Evolutionary conservation across 129 eudicot genomes (phyloP).

Genomic region (Flaveria sonorensis): DNA sequence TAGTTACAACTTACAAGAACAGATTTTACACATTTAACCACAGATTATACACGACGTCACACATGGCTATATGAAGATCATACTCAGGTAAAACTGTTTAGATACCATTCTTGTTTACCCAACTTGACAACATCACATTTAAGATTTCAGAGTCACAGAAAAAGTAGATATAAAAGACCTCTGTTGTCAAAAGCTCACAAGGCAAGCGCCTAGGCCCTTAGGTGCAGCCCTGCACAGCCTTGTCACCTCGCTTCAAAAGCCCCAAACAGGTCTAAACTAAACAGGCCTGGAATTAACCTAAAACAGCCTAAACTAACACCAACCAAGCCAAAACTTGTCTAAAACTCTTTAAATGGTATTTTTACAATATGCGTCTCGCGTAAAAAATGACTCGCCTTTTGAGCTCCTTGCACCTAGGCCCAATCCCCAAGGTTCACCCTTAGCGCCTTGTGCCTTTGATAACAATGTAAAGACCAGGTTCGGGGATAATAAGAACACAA

Average conservation of each 20-base stretch:
- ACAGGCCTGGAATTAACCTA: neutral
- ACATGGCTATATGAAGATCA: conserved; percentile 3
- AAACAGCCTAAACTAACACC: neutral
- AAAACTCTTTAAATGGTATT: neutral
- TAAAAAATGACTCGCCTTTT: neutral
- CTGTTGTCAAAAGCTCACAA: no score
- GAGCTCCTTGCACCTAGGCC: neutral
- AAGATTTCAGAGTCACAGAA: neutral
- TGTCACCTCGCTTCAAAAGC: no score
- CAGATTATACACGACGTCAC: neutral
- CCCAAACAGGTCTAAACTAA: no score
- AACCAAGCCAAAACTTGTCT: neutral
- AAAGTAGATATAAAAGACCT: neutral
- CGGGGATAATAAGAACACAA: neutral
- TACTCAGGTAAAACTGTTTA: neutral
- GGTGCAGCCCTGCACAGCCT: no score
- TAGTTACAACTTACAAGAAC: conserved; percentile 8
- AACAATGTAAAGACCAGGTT: neutral
- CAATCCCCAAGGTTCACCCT: no score
- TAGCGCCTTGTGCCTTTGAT: neutral
- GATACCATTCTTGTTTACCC: conserved; percentile 8
- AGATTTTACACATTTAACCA: neutral
- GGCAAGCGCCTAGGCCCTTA: no score
- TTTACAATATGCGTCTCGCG: no score
- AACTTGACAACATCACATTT: neutral